Evolutionary conservation across 371 early-diverging fungal species (phyloP), one percentile per base, ranked within the genome.

Genomic region (Umbelopsis sp.): DNA sequence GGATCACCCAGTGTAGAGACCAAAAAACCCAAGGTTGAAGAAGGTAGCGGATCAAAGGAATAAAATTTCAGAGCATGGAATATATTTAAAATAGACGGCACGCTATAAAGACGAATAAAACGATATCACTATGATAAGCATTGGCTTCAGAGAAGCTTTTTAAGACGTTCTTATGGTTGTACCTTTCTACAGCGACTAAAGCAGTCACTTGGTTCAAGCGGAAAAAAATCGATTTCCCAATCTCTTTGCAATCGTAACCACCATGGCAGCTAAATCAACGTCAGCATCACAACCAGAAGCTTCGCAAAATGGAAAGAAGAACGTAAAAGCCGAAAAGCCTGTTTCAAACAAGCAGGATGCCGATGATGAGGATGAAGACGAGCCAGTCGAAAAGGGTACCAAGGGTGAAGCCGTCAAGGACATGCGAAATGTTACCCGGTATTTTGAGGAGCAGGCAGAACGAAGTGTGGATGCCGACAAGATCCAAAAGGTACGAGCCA

Each of bases 401-500:
- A 75, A 75, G 66, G 83, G 80, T 25, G 72, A 78, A 68, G 83
- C 83, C 3, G 73, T 50, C 65, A 83, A 83, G 62, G 83, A 83
- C 65, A 80, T 83, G 80, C 68, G 74, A 68, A 75, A 77, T 62
- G 83, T 83, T 24, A 74, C 79, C 29, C 79, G 75, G 35, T 79
- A 74, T 51, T 70, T 77, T 51, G 83, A 80, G 57, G 72, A 74
- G 62, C 70, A 70, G n/a, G 74, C 73, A 11, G 74, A 76, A 38
- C 75, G 73, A 44, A 73, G 69, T 41, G 81, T 83, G 22, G 83
- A 83, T 69, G 76, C 70, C 20, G 66, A 72, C 24, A 80, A 76
- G 67, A 63, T 83, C 16, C 75, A 73, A 41, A 77, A 80, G 75
- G 83, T 79, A 70, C 25, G 7, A 46, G 63, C 11, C 7, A 24